phyloP scores from a whole-genome alignment of 1,139 yeast genomes.

The Yamadazyma kanchanaburiensis region DNA sequence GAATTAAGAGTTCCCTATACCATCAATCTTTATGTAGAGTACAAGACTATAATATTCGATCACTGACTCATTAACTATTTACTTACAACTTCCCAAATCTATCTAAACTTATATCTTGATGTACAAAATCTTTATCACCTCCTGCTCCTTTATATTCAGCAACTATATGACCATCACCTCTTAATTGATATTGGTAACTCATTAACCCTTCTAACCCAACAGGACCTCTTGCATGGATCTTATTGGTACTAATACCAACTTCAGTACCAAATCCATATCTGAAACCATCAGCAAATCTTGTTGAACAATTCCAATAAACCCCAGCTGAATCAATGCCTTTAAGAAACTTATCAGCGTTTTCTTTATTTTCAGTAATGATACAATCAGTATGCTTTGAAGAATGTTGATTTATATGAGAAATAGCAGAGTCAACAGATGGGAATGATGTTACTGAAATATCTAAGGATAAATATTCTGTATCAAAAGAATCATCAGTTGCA shows the following conservation, averaged over 20 bases:
- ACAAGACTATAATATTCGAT: not conserved
- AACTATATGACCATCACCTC: slow-evolving; percentile 90
- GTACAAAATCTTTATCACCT: slow-evolving; percentile 76
- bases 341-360: slow-evolving; percentile 69
- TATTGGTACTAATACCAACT: slow-evolving; percentile 95
- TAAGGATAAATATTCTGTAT: slow-evolving; percentile 76
- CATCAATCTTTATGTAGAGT: not conserved
- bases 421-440: slow-evolving; percentile 61
- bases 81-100: slow-evolving; percentile 7
- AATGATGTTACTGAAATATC: slow-evolving; percentile 75
- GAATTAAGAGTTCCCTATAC: too few relatives aligned
- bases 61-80: too few relatives aligned
- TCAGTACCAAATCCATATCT: slow-evolving; percentile 98
- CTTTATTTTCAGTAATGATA: slow-evolving; percentile 73
- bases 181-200: slow-evolving; percentile 88
- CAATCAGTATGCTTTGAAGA: slow-evolving; percentile 97
- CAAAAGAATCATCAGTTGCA: slow-evolving; percentile 62
- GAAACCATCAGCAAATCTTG: slow-evolving; percentile 97
- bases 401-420: slow-evolving; percentile 78
- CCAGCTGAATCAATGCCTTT: slow-evolving; percentile 93
- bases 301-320: slow-evolving; percentile 97
- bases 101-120: slow-evolving; percentile 49
- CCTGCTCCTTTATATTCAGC: slow-evolving; percentile 93
- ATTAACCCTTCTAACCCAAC: slow-evolving; percentile 97
- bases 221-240: slow-evolving; percentile 97